Conservation (phyloP, 2,329 filamentous ascomycete species). For the Aspergillus fumigatiaffinis region DNA sequence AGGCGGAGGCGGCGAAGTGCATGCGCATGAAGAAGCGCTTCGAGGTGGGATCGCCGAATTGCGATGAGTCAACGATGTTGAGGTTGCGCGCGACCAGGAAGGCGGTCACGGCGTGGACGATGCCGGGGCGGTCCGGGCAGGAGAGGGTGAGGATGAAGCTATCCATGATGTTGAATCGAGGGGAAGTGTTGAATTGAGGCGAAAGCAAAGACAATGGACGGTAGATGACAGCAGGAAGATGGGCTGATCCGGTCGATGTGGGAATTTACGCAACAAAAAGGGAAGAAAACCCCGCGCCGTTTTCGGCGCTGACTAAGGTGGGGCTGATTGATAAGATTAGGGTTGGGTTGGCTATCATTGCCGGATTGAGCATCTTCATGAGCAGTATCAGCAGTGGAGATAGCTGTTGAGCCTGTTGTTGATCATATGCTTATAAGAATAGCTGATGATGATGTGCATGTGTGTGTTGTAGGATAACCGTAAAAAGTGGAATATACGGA, state of each 20-base stretch:
- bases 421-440: not conserved
- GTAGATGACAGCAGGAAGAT: too few relatives aligned
- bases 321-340: conserved; percentile 17
- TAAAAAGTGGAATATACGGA: too few relatives aligned
- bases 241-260: not conserved
- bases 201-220: too few relatives aligned
- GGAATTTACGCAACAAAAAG: not conserved
- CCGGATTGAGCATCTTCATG: too few relatives aligned
- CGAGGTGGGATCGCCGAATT: conserved; percentile 72
- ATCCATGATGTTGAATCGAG: conserved; percentile 28
- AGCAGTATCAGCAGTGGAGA: too few relatives aligned
- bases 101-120: conserved; percentile 78
- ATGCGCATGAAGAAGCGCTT: conserved; percentile 85
- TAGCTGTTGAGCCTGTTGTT: too few relatives aligned
- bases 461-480: too few relatives aligned
- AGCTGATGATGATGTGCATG: too few relatives aligned
- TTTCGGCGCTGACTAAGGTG: conserved; percentile 11
- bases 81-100: conserved; percentile 68
- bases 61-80: conserved; percentile 80
- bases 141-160: conserved; percentile 76
- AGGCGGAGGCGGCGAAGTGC: conserved; percentile 62
- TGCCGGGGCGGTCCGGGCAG: conserved; percentile 79
- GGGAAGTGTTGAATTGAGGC: conserved; percentile 21
- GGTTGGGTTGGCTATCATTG: conserved; percentile 4
- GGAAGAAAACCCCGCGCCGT: conserved; percentile 1